Evolutionary conservation across 148 eudicot genomes (phyloP).

Genomic region (Fagopyrum esculentum): DNA sequence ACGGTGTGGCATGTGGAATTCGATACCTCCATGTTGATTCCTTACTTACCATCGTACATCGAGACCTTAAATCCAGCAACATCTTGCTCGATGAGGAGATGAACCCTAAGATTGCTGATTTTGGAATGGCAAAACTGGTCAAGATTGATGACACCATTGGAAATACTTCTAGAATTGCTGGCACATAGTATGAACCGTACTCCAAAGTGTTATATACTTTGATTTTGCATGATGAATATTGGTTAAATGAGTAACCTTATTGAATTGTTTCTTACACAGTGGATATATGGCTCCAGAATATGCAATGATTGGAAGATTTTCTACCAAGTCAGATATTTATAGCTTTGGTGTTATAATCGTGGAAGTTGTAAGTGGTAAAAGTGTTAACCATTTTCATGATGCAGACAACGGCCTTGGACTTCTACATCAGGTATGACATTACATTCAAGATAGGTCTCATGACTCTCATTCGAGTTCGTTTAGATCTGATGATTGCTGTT

Average conservation of each 20-base stretch:
- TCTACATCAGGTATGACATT: not conserved
- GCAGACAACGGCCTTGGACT: not conserved
- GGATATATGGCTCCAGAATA: not conserved
- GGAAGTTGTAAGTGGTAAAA: not conserved
- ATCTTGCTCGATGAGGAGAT: not conserved
- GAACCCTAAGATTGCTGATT: not conserved
- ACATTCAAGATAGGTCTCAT: not conserved
- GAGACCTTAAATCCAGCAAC: not conserved
- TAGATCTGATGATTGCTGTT: not conserved
- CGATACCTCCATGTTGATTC: not conserved
- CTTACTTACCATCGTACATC: not conserved
- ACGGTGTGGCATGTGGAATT: not conserved
- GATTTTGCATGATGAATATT: not conserved
- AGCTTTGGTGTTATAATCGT: not conserved
- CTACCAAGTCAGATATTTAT: not conserved
- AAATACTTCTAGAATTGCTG: slow-evolving; percentile 6
- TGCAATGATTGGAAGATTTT: not conserved
- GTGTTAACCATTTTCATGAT: not conserved
- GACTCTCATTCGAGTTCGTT: not conserved
- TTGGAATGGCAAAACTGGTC: slow-evolving; percentile 7
- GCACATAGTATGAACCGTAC: slow-evolving; percentile 13
- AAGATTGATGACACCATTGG: slow-evolving; percentile 6
- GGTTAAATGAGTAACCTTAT: not conserved
- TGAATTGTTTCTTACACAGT: not conserved
- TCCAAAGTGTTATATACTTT: not conserved